Base-by-base conservation (phyloP, 2,329 filamentous ascomycete genomes). In the Tolypocladium endophyticum region DNA sequence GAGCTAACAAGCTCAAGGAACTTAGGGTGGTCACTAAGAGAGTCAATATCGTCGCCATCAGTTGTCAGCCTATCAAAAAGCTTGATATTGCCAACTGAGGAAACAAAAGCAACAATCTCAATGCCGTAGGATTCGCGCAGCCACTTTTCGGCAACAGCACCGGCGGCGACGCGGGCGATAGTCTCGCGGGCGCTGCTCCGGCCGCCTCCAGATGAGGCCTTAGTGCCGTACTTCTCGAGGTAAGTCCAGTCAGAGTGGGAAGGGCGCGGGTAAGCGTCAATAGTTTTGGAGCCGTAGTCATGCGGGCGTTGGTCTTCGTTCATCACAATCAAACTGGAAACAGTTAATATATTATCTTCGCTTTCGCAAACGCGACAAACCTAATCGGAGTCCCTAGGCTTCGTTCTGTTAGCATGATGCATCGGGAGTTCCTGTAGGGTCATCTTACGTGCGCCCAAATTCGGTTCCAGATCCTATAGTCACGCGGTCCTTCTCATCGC, bases 401-500 rank as follows among this genome's bases (percentile, higher is more conserved):
- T 35, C 33, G 9, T 35, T 35, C 33, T 35, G 33, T 35, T 35
- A 35, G 33, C 33, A 35, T 35, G 33, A 35, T 35, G 33, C 33
- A 35, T 35, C 33, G 33, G 4, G 33, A 35, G 33, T 35, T 35
- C 33, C 33, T 35, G 33, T 35, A 35, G 33, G 33, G 33, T 35
- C 33, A 35, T 35, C 33, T 35, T 35, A 35, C 5, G 92, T 96
- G 66, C 93, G 78, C 54, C 94, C 93, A 68, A 89, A 89, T 74
- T 97, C 94, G 55, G 88, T 93, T 56, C 93, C 93, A 2, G 91
- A 96, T 76, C 96, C 90, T 68, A 97, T 97, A 69, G 92, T 85
- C 30, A 97, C 92, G 56, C 81, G 81, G 74, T 97, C 94, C 74
- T 93, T 93, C 76, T 97, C 93, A 73, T 97, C 86, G 66, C 94